Base-by-base conservation (phyloP, 164 flowering plant genomes). In the Protea cynaroides region DNA sequence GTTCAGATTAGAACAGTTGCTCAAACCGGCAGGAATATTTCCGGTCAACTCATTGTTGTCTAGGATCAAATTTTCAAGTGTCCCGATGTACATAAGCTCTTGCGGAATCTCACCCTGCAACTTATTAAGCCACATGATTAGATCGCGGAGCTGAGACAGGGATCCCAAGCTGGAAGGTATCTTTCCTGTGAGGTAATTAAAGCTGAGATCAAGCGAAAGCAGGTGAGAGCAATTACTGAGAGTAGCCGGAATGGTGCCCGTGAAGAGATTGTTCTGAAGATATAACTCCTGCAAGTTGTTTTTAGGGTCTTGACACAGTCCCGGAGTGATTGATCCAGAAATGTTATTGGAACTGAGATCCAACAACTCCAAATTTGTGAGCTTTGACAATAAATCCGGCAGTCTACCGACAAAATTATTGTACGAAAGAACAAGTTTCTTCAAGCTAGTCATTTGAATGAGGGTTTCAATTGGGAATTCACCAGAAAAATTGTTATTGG, bases 121-220 rank as follows among this genome's bases (percentile, higher is more conserved):
- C 40, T 77, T 72, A 78, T 94, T 94, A 76, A 91, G 66, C 96
- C 96, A 88, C 57, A 88, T 63, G 24, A 86, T 80, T 76, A 94
- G 68, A 76, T 91, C 93, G 3, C 73, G 72, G 15, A 94, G 90
- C 75, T 85, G 78, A 3, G 81, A 65, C 24, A 94, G 76, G 0
- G 82, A 80, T 1, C 96, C 96, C 52, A 94, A 69, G 71, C 85
- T 83, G 0, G 82, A 40, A 0, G 99, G 99, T 49, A 94, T 94
- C 1, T 76, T 80, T 15, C 99, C 96, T 0, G 73, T 81, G 38
- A 94, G 74, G 74, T 69, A 84, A 75, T 94, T 94, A 75, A 92
- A 88, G 84, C 97, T 94, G 64, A 94, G 76, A 77, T 94, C 96
- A 22, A 94, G 88, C 0, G 96, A 85, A 36, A 84, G 83, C 51